Evolutionary conservation across 192 early-diverging fungal species (phyloP), one percentile per base, ranked within the genome.

Genomic region (Lobosporangium transversale): DNA sequence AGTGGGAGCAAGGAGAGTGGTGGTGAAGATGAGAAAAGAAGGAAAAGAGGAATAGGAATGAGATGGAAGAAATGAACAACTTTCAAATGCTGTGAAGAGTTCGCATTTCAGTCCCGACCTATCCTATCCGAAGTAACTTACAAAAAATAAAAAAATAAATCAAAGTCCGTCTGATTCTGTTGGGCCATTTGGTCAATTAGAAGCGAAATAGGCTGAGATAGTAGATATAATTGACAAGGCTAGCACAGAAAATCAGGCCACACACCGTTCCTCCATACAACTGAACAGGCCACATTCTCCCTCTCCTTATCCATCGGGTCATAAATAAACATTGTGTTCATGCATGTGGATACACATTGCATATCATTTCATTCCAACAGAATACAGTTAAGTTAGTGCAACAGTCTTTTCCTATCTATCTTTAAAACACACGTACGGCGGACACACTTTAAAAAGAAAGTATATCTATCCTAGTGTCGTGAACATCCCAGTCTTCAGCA

Each of bases 191-290:
- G n/a, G n/a, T n/a, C n/a, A n/a, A n/a, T n/a, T 0, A 23, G 32
- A 49, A 29, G 29, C 20, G 42, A 5, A 29, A 58, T 23, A 58
- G 44, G 47, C n/a, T 37, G 7, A 8, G 53, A 48, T 30, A 66
- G 50, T 32, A 0, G 0, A n/a, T 2, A 32, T 36, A 66, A 66
- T 56, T 66, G 66, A 59, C 55, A 26, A 32, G 40, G 33, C 26
- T 17, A 23, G 20, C 44, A 17, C 14, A 24, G 43, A 63, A 63
- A 24, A 66, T 66, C 64, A 66, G 64, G 64, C 64, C 64, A 66
- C 54, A 53, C 35, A 24, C 26, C 17, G 42, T 4, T 40, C 37
- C 8, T 14, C 37, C 37, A 40, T 10, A 40, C 37, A 40, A 40
- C 30, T 17, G 30, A 27, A 31, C 17, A 52, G 4, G 35, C 29